phyloP scores from a whole-genome alignment of 108 stramenopile species.

The Cylindrotheca fusiformis region DNA sequence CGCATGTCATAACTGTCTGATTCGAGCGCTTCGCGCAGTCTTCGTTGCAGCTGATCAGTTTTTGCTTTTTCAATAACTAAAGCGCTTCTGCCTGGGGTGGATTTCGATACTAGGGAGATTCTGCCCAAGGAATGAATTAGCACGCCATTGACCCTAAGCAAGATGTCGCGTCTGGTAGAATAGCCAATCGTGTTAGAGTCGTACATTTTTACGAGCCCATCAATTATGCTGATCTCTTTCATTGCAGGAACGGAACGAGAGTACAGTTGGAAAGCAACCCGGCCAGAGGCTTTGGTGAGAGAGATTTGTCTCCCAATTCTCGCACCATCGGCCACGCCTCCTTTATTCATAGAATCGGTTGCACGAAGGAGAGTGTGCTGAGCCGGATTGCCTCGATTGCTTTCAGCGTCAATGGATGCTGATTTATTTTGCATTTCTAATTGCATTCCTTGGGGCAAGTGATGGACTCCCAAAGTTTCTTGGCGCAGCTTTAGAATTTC shows the following conservation, averaged over 20 bases:
- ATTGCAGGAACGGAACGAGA: constrained; percentile 73
- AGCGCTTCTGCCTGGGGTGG: constrained; percentile 30
- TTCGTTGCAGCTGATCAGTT: background rate
- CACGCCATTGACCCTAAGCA: constrained; percentile 70
- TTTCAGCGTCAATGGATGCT: no score
- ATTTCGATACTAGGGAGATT: constrained; percentile 63
- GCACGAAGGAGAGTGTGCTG: no score
- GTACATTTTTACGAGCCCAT: constrained; percentile 79
- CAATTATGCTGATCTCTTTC: constrained; percentile 76
- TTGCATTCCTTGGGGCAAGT: background rate
- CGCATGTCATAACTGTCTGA: background rate
- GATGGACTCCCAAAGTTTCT: background rate
- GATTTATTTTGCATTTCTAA: background rate
- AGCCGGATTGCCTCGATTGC: no score
- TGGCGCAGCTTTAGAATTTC: background rate
- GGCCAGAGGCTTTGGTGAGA: constrained; percentile 55
- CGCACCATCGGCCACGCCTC: no score
- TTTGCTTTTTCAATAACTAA: constrained; percentile 17
- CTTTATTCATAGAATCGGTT: no score
- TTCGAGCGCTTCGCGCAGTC: constrained; percentile 2
- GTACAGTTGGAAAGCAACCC: constrained; percentile 70
- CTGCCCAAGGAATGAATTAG: constrained; percentile 68
- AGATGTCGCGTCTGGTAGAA: constrained; percentile 57
- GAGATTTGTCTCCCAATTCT: no score
- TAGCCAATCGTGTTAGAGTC: constrained; percentile 58